Evolutionary conservation across 495 filamentous ascomycete genomes (phyloP).

Genomic region (Penicillium ochrochloron): DNA sequence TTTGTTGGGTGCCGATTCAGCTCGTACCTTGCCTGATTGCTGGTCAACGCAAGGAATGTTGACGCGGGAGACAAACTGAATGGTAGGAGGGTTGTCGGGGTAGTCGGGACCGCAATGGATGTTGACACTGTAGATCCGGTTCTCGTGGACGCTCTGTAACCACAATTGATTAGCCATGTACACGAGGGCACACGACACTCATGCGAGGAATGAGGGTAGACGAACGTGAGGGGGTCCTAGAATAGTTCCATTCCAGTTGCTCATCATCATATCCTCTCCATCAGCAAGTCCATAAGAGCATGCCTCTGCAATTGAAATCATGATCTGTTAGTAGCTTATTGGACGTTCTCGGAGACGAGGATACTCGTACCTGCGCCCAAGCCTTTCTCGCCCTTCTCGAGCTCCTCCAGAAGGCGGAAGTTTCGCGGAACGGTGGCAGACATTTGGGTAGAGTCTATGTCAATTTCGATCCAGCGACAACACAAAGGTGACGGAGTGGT

Average conservation of each 20-base stretch:
- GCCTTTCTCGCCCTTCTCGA: constrained; percentile 99
- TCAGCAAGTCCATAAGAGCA: constrained; percentile 96
- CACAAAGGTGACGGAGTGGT: constrained; percentile 11
- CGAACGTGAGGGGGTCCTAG: constrained; percentile 93
- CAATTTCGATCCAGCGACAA: constrained; percentile 5
- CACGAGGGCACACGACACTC: constrained; percentile 6
- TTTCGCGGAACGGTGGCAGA: constrained; percentile 89
- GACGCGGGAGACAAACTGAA: constrained; percentile 90
- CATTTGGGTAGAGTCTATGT: constrained; percentile 50
- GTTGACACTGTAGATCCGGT: constrained; percentile 96
- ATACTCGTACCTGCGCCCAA: constrained; percentile 76
- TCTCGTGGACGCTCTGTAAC: constrained; percentile 87
- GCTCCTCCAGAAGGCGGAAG: constrained; percentile 93
- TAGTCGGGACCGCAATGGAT: constrained; percentile 94
- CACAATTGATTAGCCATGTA: neutral
- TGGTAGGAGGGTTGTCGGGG: constrained; percentile 82
- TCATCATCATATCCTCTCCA: constrained; percentile 95
- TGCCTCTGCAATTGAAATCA: constrained; percentile 64
- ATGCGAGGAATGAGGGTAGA: constrained; percentile 18
- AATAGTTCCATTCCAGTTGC: constrained; percentile 98
- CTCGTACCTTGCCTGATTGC: constrained; percentile 69
- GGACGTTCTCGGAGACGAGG: constrained; percentile 8
- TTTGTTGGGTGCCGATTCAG: neutral
- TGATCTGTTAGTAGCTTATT: constrained; percentile 20
- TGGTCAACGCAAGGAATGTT: constrained; percentile 92